Evolutionary conservation across 2,329 filamentous ascomycete species (phyloP), one percentile per base, ranked within the genome.

Genomic region (Fusarium avenaceum): DNA sequence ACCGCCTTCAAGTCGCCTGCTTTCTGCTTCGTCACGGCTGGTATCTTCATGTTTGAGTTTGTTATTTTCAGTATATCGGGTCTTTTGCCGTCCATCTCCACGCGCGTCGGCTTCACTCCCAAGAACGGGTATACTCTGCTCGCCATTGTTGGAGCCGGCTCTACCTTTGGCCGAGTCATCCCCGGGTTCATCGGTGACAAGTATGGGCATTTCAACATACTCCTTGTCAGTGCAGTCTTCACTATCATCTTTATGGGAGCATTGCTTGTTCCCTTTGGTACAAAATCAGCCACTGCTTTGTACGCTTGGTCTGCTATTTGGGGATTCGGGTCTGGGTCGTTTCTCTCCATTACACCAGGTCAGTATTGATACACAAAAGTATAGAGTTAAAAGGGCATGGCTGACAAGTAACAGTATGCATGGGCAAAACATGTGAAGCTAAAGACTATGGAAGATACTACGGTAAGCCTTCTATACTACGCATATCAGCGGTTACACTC

Each of bases 271-370:
- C 83, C 83, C 0, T 80, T 83, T 60, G 82, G 80, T 1, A 77
- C 80, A 2, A 77, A 72, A 0, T 75, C 76, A 17, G 73, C 80
- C 6, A 74, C 71, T 0, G 80, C 79, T 0, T 67, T 85, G 4
- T 84, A 84, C 54, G 76, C 75, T 1, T 84, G 83, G 35, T 76
- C 80, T 2, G 81, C 80, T 0, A 66, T 85, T 1, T 85, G 83
- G 72, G 83, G 83, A 0, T 83, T 85, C n/a, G 82, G 81, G 0
- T 83, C 81, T 3, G 83, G 83, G 0, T 80, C 80, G 0, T 85
- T 81, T 74, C 73, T 85, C n/a, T 81, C 80, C 0, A 75, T 83
- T 3, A 78, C 79, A 2, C 76, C 75, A 44, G 74, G 74, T 74
- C 15, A 43, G 68, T 28, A 15, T 14, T 7, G 65, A 7, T 4